These are phyloP conservation scores for Nitzschia putrida DNA, from an alignment of 108 stramenopile genomes.

Conservation along the genomic window DNA sequence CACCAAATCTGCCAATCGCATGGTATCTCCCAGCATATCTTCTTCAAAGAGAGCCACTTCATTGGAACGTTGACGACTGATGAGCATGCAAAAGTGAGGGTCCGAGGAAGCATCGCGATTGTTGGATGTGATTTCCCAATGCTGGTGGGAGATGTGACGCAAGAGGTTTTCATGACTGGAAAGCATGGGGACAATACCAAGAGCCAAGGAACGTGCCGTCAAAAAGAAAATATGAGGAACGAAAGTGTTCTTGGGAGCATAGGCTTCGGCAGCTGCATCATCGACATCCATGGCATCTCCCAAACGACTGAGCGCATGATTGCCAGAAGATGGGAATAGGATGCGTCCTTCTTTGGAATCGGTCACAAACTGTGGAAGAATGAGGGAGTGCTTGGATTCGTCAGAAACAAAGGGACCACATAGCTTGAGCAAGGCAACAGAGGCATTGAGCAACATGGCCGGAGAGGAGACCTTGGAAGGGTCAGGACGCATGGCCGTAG, in stretches of 20 bases:
- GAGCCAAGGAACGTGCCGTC: conserved; percentile 66
- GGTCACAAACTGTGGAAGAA: conserved; percentile 75
- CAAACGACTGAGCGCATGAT: conserved; percentile 71
- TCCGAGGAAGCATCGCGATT: conserved; percentile 64
- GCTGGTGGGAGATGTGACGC: conserved; percentile 58
- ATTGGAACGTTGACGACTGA: conserved; percentile 55
- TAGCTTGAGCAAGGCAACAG: conserved; percentile 69
- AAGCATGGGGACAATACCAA: conserved; percentile 64
- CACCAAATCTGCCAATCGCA: conserved; percentile 68
- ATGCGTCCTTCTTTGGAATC: conserved; percentile 62
- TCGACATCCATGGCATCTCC: conserved; percentile 46
- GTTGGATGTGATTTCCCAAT: conserved; percentile 57
- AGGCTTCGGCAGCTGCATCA: conserved; percentile 19
- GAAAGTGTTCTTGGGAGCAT: conserved; percentile 83
- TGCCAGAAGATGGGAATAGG: conserved; percentile 65
- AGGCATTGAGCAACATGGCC: conserved; percentile 61
- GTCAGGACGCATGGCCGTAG: conserved; percentile 75
- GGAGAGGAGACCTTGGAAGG: conserved; percentile 66
- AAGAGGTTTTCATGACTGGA: conserved; percentile 54
- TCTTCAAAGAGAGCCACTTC: conserved; percentile 74
- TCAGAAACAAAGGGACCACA: conserved; percentile 80
- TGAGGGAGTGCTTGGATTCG: conserved; percentile 56
- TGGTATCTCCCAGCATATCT: conserved; percentile 63
- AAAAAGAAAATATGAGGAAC: conserved; percentile 86
- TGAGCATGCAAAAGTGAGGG: conserved; percentile 59